A percentile compares a stretch with the other conserved stretches of the same genome.
These are phyloP conservation scores for Claviceps lovelessii DNA, from an alignment of 2,329 filamentous ascomycete species.

Conservation along the genomic window DNA sequence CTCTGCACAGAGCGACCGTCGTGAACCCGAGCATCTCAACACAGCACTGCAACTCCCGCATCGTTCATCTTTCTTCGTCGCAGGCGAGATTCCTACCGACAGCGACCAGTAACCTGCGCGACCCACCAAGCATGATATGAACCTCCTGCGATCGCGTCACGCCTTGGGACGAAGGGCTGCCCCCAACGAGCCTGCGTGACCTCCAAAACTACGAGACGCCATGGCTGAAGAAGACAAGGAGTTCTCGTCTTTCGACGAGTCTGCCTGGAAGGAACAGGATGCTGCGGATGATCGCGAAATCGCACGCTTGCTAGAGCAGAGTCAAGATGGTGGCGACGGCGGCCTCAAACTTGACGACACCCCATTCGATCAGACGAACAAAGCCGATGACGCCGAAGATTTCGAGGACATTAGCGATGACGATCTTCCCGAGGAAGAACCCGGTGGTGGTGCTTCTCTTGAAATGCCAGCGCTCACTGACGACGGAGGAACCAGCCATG, in stretches of 20 bases:
- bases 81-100: not conserved
- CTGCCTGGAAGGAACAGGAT: constrained; percentile 28
- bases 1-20: not conserved
- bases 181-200: constrained; percentile 8
- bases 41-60: not conserved
- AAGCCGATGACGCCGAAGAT: constrained; percentile 84
- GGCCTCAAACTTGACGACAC: constrained; percentile 29
- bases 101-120: not conserved
- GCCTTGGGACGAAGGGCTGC: constrained; percentile 12
- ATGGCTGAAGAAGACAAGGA: constrained; percentile 21
- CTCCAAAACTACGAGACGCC: constrained; percentile 7
- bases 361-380: constrained; percentile 52
- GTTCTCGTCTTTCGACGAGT: constrained; percentile 22
- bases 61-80: not conserved
- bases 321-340: constrained; percentile 24
- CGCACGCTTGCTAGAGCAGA: constrained; percentile 28
- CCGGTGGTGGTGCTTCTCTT: constrained; percentile 24
- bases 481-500: constrained; percentile 45
- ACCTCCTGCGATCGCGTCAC: constrained; percentile 7
- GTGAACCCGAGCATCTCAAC: not conserved
- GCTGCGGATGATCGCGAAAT: constrained; percentile 36
- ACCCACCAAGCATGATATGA: constrained; percentile 15
- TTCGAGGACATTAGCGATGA: constrained; percentile 86
- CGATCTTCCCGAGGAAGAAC: constrained; percentile 70
- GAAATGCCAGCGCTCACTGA: constrained; percentile 43